Evolutionary conservation across 2,329 filamentous ascomycete species (phyloP).

Genomic region (Xylariales sp.): DNA sequence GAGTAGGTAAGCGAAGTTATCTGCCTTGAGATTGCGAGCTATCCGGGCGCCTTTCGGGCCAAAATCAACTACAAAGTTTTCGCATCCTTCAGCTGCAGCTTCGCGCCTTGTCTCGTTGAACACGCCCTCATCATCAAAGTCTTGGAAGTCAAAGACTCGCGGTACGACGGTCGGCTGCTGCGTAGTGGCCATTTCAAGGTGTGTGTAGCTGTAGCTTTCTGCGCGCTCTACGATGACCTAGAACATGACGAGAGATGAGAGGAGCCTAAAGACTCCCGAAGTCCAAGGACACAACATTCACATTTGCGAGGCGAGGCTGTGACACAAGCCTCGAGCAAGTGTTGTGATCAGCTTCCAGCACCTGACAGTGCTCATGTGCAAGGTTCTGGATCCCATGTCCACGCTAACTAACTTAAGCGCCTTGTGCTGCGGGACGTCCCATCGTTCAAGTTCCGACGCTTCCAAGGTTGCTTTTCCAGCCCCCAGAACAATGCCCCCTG

Average conservation of each 20-base stretch:
- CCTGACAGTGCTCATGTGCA: background rate
- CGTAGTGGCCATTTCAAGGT: background rate
- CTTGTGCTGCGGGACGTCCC: background rate
- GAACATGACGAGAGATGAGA: too few species aligned
- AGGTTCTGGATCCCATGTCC: background rate
- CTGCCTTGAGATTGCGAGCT: slow-evolving; percentile 46
- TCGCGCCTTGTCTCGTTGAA: slow-evolving; percentile 39
- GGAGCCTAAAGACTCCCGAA: too few species aligned
- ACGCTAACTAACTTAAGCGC: background rate
- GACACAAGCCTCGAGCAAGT: background rate
- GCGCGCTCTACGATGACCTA: too few species aligned
- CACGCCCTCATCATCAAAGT: slow-evolving; percentile 48
- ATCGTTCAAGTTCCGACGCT: too few species aligned
- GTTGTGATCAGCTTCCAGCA: slow-evolving; percentile 5
- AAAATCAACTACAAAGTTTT: slow-evolving; percentile 64
- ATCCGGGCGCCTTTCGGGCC: slow-evolving; percentile 50
- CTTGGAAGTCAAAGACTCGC: slow-evolving; percentile 30
- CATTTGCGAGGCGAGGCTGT: background rate
- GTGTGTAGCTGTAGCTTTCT: background rate
- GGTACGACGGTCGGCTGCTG: slow-evolving; percentile 9
- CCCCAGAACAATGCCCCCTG: too few species aligned
- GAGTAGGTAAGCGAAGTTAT: slow-evolving; percentile 30
- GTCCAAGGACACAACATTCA: background rate
- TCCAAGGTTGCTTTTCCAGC: too few species aligned
- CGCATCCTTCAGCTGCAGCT: slow-evolving; percentile 35